A percentile compares a stretch with the other conserved stretches of the same genome.
phyloP scores from a whole-genome alignment of 1,139 yeast species.

The Yamadazyma kanchanaburiensis region DNA sequence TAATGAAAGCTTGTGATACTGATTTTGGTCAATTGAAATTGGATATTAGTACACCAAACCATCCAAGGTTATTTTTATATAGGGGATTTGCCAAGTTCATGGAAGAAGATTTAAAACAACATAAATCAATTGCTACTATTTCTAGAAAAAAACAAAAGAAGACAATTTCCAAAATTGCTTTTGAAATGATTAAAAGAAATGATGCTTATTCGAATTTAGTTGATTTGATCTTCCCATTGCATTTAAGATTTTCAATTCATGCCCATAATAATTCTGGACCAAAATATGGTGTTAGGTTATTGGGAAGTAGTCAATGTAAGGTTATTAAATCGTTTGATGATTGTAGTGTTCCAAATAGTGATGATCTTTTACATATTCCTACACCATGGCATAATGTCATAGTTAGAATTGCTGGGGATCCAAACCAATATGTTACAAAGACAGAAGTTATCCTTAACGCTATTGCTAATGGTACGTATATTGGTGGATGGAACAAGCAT shows the following conservation, averaged over 20 bases:
- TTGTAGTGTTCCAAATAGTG: conserved; percentile 22
- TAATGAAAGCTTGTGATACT: conserved; percentile 38
- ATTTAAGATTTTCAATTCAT: conserved; percentile 57
- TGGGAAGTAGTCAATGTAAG: conserved; percentile 41
- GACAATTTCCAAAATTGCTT: conserved; percentile 50
- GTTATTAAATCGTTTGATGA: conserved; percentile 28
- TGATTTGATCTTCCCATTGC: conserved; percentile 57
- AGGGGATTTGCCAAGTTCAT: conserved; percentile 60
- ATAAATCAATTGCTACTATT: conserved; percentile 31
- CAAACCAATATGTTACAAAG: conserved; percentile 24
- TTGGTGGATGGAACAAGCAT: conserved; percentile 10
- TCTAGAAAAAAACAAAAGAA: conserved; percentile 52
- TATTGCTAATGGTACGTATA: conserved; percentile 17
- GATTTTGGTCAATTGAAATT: conserved; percentile 32
- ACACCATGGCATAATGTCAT: conserved; percentile 67
- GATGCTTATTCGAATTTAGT: conserved; percentile 65
- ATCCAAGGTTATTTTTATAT: conserved; percentile 50
- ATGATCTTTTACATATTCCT: conserved; percentile 57
- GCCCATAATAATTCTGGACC: conserved; percentile 60
- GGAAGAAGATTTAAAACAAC: conserved; percentile 51
- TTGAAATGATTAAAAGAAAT: conserved; percentile 61
- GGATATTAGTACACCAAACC: conserved; percentile 38
- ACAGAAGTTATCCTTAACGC: conserved; percentile 23
- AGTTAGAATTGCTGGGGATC: conserved; percentile 33
- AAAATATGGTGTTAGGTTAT: conserved; percentile 52